Base-by-base conservation (phyloP, 208 protist genomes). In the Wallacemonas sp. region DNA sequence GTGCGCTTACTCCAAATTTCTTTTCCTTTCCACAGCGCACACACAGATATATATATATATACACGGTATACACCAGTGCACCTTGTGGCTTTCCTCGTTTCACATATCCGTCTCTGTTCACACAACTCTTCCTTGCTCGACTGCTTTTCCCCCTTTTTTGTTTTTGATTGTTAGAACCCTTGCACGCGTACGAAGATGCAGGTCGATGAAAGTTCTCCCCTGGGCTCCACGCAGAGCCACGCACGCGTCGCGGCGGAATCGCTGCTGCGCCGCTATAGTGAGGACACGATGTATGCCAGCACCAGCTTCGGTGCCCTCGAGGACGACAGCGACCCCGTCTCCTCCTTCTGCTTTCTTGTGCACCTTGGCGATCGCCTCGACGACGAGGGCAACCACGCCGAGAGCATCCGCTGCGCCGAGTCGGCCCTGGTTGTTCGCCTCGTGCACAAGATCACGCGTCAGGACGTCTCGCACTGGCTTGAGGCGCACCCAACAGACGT, bases 371-470 rank as follows among this genome's bases (percentile, higher is more conserved):
- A 62, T 6, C 67, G 69, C 34, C 82, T 96, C 16, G 83, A 88
- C 41, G 58, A 81, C 17, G 76, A 93, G 17, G 86, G 83, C 5
- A 96, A 96, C 69, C 55, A 80, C 36, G 60, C 74, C 4, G 90
- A 96, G 68, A 86, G 78, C 39, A 67, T 94, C 21, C 89, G 90
- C 56, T 87, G 87, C 34, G 70, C 74, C 0, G 87, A 96, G 67
- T 81, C 87, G 16, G 87, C 84, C 30, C 68, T 96, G 49, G 48
- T 96, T 38, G 71, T 91, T 26, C 83, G 84, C 0, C 67, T 80
- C 26, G 73, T 68, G 0, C 62, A 87, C 48, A 24, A 17, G 9
- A 33, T 58, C 32, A 58, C 26, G 30, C 12, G 3, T 3, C 29
- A 58, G 19, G 52, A 58, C 6, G 52, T 58, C 4, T 29, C 17